Conservation (phyloP, 106 monocot genomes). For the Iris macrosiphon region DNA sequence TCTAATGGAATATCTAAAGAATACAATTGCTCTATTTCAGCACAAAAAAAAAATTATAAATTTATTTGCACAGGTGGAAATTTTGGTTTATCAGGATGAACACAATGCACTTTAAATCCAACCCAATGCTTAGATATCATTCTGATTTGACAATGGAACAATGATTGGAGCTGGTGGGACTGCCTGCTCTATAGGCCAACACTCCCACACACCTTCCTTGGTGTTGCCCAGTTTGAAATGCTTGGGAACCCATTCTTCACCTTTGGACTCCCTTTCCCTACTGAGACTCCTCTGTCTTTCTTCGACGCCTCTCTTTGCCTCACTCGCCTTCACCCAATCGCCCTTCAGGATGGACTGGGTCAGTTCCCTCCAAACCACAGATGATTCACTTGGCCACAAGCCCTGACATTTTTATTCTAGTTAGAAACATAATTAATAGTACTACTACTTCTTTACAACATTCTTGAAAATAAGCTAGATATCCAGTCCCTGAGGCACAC, state of each 20-base stretch:
- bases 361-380: constrained; percentile 68
- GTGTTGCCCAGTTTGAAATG: constrained; percentile 52
- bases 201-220: constrained; percentile 73
- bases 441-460: no score
- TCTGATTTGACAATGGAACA: no score
- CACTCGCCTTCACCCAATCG: constrained; percentile 73
- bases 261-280: constrained; percentile 42
- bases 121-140: no score
- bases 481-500: no score
- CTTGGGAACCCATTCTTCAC: constrained; percentile 57
- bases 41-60: no score
- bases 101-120: no score
- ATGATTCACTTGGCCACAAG: constrained; percentile 52
- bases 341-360: constrained; percentile 55
- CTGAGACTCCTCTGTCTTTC: constrained; percentile 47
- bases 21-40: no score
- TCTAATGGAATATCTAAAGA: no score
- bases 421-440: no score
- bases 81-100: no score
- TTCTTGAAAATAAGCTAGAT: no score
- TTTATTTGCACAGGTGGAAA: no score
- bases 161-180: constrained; percentile 70
- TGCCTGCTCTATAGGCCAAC: constrained; percentile 40
- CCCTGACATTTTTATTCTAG: constrained; percentile 24
- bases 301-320: constrained; percentile 60